Percentiles rank a stretch among this genome's conserved stretches.
phyloP scores from a whole-genome alignment of 208 protist species.

The Lotmaria passim region DNA sequence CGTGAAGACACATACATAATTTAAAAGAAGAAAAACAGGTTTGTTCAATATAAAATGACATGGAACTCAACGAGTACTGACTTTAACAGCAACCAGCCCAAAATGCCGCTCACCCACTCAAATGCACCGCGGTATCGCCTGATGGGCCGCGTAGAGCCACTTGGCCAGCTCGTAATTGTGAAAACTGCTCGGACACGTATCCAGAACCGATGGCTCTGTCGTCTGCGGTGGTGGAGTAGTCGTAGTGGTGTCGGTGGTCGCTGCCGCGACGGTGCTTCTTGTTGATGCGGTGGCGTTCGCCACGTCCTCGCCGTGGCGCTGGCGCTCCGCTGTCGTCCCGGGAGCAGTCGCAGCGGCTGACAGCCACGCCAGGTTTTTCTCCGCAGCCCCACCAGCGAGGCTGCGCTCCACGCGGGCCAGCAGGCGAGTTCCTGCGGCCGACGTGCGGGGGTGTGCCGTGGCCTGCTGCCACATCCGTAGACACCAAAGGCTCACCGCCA shows the following conservation, averaged over 20 bases:
- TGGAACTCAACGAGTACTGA: too few relatives aligned
- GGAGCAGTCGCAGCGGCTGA: background rate
- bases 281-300: background rate
- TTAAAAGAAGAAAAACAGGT: too few relatives aligned
- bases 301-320: background rate
- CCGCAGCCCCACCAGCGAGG: background rate
- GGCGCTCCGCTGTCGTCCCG: background rate
- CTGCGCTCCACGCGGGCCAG: constrained; percentile 17
- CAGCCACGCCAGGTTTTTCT: background rate
- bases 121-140: constrained; percentile 22
- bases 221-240: background rate
- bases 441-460: constrained; percentile 13
- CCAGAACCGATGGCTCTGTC: constrained; percentile 13
- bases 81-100: too few relatives aligned
- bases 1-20: too few relatives aligned
- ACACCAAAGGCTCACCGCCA: constrained; percentile 32
- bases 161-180: constrained; percentile 36
- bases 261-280: constrained; percentile 1
- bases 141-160: constrained; percentile 33
- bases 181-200: constrained; percentile 31
- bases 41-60: too few relatives aligned
- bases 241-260: background rate
- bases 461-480: constrained; percentile 32
- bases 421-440: constrained; percentile 10
- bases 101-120: background rate